Evolutionary conservation across 345 rosid species (phyloP).

Genomic region (Eutrema heterophyllum): DNA sequence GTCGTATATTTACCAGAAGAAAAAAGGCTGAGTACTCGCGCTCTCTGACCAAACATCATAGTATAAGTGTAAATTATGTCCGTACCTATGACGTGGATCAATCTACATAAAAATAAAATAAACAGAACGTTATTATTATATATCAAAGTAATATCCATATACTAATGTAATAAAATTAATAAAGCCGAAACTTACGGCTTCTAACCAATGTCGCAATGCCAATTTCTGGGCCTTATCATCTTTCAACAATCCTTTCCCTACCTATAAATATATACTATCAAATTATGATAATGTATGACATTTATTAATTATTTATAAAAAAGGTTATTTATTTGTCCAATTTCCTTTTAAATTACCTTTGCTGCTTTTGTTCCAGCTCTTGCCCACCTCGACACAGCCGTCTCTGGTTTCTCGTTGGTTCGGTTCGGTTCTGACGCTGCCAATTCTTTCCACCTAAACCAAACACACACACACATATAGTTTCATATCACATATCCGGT

Average conservation of each 20-base stretch:
- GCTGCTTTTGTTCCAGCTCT: slow-evolving; percentile 94
- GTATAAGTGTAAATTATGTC: slow-evolving; percentile 67
- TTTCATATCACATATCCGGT: neutral
- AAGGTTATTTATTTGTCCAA: neutral
- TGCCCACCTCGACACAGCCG: slow-evolving; percentile 83
- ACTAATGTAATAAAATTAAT: neutral
- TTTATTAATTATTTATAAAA: neutral
- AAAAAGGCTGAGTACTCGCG: slow-evolving; percentile 64
- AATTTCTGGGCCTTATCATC: slow-evolving; percentile 87
- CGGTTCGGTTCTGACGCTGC: slow-evolving; percentile 62
- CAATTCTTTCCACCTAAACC: slow-evolving; percentile 84
- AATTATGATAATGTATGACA: neutral
- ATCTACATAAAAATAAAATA: slow-evolving; percentile 36
- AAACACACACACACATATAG: neutral
- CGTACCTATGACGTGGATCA: slow-evolving; percentile 82
- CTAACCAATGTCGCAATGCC: slow-evolving; percentile 93
- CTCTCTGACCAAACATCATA: slow-evolving; percentile 59
- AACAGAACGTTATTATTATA: neutral
- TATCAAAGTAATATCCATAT: neutral
- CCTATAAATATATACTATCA: slow-evolving; percentile 32
- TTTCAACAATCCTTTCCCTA: slow-evolving; percentile 83
- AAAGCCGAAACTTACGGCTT: slow-evolving; percentile 67
- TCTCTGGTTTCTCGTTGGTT: slow-evolving; percentile 59
- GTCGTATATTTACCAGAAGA: slow-evolving; percentile 50
- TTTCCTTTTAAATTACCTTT: slow-evolving; percentile 39